Percentiles rank a stretch among this genome's conserved stretches.
These are phyloP conservation scores for Nannizziopsis barbatae DNA, from an alignment of 2,329 filamentous ascomycete genomes.

Conservation along the genomic window DNA sequence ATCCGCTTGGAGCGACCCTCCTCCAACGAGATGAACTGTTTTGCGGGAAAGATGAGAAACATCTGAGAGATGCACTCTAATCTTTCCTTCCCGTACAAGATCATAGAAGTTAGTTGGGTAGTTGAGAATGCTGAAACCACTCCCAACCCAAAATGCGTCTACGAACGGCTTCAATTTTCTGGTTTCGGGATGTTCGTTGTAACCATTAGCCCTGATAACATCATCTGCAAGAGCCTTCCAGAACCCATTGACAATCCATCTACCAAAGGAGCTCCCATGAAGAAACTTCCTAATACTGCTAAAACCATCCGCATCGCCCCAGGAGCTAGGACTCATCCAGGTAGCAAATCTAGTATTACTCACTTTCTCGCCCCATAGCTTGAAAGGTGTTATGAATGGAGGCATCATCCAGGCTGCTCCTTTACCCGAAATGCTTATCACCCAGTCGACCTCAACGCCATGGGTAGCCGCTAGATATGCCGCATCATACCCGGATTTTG, in stretches of 20 bases:
- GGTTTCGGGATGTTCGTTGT: conserved; percentile 36
- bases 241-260: conserved; percentile 39
- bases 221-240: conserved; percentile 44
- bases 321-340: conserved; percentile 65
- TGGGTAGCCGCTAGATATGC: conserved; percentile 44
- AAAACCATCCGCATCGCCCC: conserved; percentile 51
- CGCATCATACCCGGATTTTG: conserved; percentile 51
- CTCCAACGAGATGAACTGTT: conserved; percentile 40
- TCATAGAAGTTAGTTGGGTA: conserved; percentile 49
- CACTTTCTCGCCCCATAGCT: conserved; percentile 57
- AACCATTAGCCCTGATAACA: conserved; percentile 38
- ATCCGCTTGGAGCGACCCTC: conserved; percentile 37
- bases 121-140: conserved; percentile 50
- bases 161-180: conserved; percentile 39
- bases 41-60: conserved; percentile 39
- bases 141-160: conserved; percentile 44
- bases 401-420: conserved; percentile 51
- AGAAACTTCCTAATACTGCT: conserved; percentile 34
- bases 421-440: conserved; percentile 48
- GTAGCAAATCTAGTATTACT: conserved; percentile 56
- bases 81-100: conserved; percentile 43
- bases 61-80: conserved; percentile 47
- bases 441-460: conserved; percentile 45
- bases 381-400: conserved; percentile 55
- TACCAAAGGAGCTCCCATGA: conserved; percentile 39